Evolutionary conservation across 148 eudicot species (phyloP).

Genomic region (Agrostemma githago): DNA sequence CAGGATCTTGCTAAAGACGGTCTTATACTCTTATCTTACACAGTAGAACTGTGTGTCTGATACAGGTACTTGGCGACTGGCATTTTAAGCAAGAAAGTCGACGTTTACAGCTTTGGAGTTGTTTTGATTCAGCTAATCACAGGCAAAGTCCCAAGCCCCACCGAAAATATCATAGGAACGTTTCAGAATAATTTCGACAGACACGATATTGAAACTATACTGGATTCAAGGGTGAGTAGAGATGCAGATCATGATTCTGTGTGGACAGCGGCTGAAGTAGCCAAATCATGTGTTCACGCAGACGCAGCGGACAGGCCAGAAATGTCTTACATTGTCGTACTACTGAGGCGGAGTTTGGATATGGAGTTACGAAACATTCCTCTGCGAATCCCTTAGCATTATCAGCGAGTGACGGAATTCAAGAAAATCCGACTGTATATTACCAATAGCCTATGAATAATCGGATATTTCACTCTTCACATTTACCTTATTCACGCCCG

Average conservation of each 20-base stretch:
- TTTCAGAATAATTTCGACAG: not conserved
- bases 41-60: not conserved
- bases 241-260: slow-evolving; percentile 18
- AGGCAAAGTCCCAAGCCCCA: slow-evolving; percentile 21
- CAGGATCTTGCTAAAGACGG: not conserved
- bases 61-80: slow-evolving; percentile 22
- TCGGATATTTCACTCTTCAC: too few relatives aligned
- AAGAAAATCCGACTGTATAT: too few relatives aligned
- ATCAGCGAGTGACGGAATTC: too few relatives aligned
- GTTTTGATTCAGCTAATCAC: slow-evolving; percentile 39
- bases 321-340: slow-evolving; percentile 17
- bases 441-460: too few relatives aligned
- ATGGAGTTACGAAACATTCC: slow-evolving; percentile 2
- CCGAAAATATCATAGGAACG: too few relatives aligned
- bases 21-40: too few relatives aligned
- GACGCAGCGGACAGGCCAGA: slow-evolving; percentile 25
- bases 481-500: too few relatives aligned
- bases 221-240: slow-evolving; percentile 26
- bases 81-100: slow-evolving; percentile 28
- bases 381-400: not conserved
- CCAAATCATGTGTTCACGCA: slow-evolving; percentile 28
- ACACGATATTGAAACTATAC: slow-evolving; percentile 23
- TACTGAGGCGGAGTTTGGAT: slow-evolving; percentile 2
- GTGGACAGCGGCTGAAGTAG: slow-evolving; percentile 31
- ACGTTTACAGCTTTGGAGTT: slow-evolving; percentile 35